phyloP scores from a whole-genome alignment of 176 grass and related monocot genomes.

The Tillandsia fasciculata region DNA sequence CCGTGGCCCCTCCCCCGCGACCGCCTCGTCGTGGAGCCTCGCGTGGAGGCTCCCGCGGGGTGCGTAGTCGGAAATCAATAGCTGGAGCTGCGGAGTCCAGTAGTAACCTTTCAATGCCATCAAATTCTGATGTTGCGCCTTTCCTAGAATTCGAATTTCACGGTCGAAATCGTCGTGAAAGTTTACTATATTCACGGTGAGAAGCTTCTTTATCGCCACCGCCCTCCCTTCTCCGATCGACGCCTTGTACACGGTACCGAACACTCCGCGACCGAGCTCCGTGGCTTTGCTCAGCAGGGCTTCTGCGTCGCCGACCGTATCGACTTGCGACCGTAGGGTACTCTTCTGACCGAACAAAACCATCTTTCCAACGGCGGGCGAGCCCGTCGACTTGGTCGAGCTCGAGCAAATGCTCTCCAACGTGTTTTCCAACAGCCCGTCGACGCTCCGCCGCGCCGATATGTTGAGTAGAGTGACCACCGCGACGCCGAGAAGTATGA shows the following conservation, averaged over 20 bases:
- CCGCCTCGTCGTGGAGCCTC: constrained; percentile 36
- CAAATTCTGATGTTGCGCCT: constrained; percentile 72
- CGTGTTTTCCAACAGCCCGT: constrained; percentile 31
- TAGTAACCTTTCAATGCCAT: constrained; percentile 82
- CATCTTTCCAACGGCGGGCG: constrained; percentile 60
- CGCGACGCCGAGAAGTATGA: constrained; percentile 46
- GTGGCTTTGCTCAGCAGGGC: constrained; percentile 64
- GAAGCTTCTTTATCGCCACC: constrained; percentile 63
- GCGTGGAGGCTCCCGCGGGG: constrained; percentile 69
- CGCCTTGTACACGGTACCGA: constrained; percentile 62
- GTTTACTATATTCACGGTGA: constrained; percentile 31
- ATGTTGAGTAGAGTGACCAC: constrained; percentile 66
- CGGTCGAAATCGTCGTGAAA: constrained; percentile 81
- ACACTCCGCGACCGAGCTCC: constrained; percentile 52
- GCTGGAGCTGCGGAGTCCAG: constrained; percentile 87
- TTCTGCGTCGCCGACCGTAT: constrained; percentile 56
- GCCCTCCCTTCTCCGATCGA: constrained; percentile 34
- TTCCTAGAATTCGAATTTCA: constrained; percentile 73
- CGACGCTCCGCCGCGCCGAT: constrained; percentile 44
- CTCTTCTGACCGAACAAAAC: constrained; percentile 53
- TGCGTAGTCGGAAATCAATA: constrained; percentile 66
- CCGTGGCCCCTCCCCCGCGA: background rate
- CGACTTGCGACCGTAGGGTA: constrained; percentile 53
- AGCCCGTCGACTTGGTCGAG: constrained; percentile 23
- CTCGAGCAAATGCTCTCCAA: constrained; percentile 47